Percentiles rank a stretch among this genome's conserved stretches.
These are phyloP conservation scores for Theileria annulata DNA, from an alignment of 169 alveolate species.

Conservation along the genomic window DNA sequence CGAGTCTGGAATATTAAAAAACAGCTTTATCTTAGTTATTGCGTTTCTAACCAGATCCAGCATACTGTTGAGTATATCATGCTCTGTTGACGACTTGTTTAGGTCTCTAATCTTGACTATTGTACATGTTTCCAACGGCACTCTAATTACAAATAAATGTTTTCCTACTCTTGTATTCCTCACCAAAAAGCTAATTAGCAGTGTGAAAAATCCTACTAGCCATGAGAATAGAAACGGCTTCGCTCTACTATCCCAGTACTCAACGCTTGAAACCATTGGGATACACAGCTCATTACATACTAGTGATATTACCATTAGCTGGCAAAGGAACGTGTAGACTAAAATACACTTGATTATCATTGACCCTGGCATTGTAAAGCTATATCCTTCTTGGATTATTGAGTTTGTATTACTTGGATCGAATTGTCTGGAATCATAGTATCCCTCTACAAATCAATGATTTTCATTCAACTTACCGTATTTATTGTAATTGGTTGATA, in stretches of 20 bases:
- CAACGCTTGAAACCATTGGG: constrained; percentile 57
- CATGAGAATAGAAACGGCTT: constrained; percentile 61
- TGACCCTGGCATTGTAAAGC: constrained; percentile 55
- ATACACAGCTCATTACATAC: constrained; percentile 76
- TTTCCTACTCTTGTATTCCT: constrained; percentile 57
- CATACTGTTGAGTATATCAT: constrained; percentile 38
- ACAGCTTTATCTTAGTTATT: constrained; percentile 43
- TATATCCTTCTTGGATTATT: constrained; percentile 45
- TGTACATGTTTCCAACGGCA: constrained; percentile 37
- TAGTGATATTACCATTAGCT: constrained; percentile 60
- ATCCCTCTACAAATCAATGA: constrained; percentile 13
- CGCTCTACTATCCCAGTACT: constrained; percentile 75
- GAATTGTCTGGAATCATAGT: constrained; percentile 6
- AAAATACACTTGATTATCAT: constrained; percentile 26
- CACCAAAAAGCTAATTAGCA: constrained; percentile 36
- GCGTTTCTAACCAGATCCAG: constrained; percentile 42
- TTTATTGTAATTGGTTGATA: constrained; percentile 2
- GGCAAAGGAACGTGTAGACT: constrained; percentile 58
- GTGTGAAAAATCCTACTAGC: constrained; percentile 53
- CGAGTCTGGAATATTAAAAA: constrained; percentile 59
- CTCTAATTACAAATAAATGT: constrained; percentile 45
- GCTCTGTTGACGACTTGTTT: constrained; percentile 51
- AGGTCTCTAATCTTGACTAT: constrained; percentile 46
- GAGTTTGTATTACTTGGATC: not conserved
- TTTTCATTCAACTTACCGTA: constrained; percentile 17